Evolutionary conservation across 2,329 filamentous ascomycete genomes (phyloP).

Genomic region (Cercospora brassicicola): DNA sequence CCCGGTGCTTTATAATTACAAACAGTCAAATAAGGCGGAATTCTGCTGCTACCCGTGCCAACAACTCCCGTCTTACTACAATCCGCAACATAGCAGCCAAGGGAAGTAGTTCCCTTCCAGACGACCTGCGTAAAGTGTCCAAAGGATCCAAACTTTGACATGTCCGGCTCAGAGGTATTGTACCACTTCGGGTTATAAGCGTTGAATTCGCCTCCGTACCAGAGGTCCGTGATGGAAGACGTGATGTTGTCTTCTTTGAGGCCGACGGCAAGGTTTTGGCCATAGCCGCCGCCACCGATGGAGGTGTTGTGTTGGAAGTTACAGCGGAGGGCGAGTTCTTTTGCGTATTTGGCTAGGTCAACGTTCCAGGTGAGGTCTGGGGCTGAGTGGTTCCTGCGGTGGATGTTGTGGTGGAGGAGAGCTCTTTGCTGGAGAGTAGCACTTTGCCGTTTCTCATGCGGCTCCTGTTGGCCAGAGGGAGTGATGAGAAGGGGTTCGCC

Average conservation of each 20-base stretch:
- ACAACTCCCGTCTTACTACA: constrained; percentile 52
- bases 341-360: constrained; percentile 63
- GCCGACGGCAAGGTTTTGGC: constrained; percentile 86
- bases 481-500: constrained; percentile 9
- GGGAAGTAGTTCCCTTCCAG: constrained; percentile 60
- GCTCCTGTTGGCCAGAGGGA: constrained; percentile 1
- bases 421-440: not conserved
- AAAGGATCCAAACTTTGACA: constrained; percentile 61
- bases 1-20: constrained; percentile 80
- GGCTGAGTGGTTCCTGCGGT: constrained; percentile 21
- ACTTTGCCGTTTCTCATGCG: constrained; percentile 4
- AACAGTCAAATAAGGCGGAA: constrained; percentile 64
- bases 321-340: constrained; percentile 63
- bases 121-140: constrained; percentile 75
- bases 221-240: constrained; percentile 70
- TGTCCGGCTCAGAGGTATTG: constrained; percentile 53
- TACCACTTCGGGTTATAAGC: constrained; percentile 52
- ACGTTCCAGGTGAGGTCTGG: constrained; percentile 63
- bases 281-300: constrained; percentile 65
- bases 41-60: constrained; percentile 43
- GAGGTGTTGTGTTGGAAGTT: constrained; percentile 74
- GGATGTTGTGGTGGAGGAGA: constrained; percentile 21
- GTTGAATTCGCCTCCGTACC: constrained; percentile 78
- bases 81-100: constrained; percentile 62
- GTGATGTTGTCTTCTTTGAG: constrained; percentile 57